These are phyloP conservation scores for Fusarium dlaminii DNA, from an alignment of 2,329 filamentous ascomycete genomes.

Conservation along the genomic window DNA sequence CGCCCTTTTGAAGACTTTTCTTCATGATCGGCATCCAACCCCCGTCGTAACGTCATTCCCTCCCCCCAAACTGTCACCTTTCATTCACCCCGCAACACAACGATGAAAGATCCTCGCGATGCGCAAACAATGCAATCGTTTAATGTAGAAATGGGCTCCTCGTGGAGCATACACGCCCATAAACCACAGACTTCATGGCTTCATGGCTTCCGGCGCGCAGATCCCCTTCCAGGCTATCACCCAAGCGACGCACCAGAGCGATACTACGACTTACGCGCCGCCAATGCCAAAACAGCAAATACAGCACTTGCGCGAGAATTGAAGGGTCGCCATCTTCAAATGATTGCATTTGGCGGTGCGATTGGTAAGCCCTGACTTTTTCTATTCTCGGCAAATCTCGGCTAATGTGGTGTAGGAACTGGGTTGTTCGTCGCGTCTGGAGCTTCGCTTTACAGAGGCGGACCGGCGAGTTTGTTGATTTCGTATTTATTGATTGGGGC, in stretches of 20 bases:
- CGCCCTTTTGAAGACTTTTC: neutral
- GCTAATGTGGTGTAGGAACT: constrained; percentile 62
- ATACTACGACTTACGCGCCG: constrained; percentile 64
- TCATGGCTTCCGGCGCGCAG: constrained; percentile 36
- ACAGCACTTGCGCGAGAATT: constrained; percentile 80
- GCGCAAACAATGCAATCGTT: constrained; percentile 29
- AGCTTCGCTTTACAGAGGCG: constrained; percentile 74
- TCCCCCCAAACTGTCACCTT: neutral
- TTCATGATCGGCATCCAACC: constrained; percentile 12
- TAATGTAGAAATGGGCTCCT: constrained; percentile 10
- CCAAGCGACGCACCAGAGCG: constrained; percentile 46
- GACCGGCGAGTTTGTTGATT: constrained; percentile 80
- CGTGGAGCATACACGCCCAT: constrained; percentile 19
- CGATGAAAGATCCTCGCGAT: constrained; percentile 35
- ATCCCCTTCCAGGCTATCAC: constrained; percentile 28
- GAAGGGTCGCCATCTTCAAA: constrained; percentile 88
- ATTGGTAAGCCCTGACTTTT: constrained; percentile 66
- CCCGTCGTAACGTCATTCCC: neutral
- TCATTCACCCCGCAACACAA: neutral
- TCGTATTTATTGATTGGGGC: constrained; percentile 80
- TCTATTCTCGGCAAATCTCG: neutral
- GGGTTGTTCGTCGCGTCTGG: constrained; percentile 90
- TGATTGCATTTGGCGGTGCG: constrained; percentile 96
- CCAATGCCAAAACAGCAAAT: constrained; percentile 78
- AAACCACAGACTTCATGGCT: constrained; percentile 18